These are phyloP conservation scores for Psilocybe tampanensis DNA, from an alignment of 768 basidiomycete genomes.

Conservation along the genomic window DNA sequence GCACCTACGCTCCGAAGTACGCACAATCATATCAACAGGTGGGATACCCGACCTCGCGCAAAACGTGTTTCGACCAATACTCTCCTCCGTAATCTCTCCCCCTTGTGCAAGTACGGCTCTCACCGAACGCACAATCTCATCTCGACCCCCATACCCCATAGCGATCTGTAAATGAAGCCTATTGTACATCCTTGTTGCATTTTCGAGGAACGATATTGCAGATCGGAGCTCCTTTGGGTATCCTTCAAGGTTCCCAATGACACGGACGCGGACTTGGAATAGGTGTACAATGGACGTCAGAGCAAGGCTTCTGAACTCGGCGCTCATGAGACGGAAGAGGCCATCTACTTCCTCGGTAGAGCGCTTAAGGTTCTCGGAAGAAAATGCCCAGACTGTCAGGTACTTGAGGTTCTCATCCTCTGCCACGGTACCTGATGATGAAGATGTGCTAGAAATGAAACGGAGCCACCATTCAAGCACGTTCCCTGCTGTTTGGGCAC, in stretches of 20 bases:
- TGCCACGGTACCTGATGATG: neutral
- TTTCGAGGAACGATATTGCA: neutral
- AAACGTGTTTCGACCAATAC: neutral
- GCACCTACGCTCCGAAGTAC: neutral
- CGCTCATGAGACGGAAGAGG: neutral
- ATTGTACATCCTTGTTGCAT: neutral
- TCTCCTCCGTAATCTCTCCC: neutral
- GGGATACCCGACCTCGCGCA: neutral
- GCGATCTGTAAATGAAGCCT: neutral
- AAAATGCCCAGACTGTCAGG: slow-evolving; percentile 6
- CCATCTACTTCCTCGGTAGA: neutral
- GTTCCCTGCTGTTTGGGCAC: neutral
- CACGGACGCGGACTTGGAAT: slow-evolving; percentile 1
- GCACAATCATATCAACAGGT: neutral
- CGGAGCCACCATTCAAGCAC: slow-evolving; percentile 4
- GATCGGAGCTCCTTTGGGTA: neutral
- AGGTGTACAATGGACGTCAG: neutral
- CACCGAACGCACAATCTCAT: slow-evolving; percentile 2
- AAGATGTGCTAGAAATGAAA: neutral
- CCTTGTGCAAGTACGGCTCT: neutral
- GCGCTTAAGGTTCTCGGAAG: neutral
- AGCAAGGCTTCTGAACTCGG: neutral
- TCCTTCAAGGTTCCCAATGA: neutral
- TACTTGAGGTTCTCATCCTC: neutral
- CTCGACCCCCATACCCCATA: neutral